Base-by-base conservation (phyloP, 176 grass and related monocot genomes). In the Echinochloa phyllopogon region DNA sequence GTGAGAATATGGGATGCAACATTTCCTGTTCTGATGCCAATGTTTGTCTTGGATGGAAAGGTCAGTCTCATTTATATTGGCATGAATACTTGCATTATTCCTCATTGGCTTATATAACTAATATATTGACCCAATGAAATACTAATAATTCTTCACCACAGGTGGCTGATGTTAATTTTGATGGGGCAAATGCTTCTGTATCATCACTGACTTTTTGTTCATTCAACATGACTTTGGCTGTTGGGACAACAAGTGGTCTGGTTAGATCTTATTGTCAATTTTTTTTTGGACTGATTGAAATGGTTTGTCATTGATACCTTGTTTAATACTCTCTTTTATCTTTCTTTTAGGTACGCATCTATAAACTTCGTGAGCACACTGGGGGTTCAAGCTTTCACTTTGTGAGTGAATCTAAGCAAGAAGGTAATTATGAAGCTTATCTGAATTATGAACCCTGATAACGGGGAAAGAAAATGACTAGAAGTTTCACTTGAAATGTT, bases 1-100 rank as follows among this genome's bases (percentile, higher is more conserved):
- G 91, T 98, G 87, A 95, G 89, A 98, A 91, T 98, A 79, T 98
- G 92, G 91, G 93, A 98, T 80, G 92, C 89, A 45, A 98, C 95
- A 56, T 92, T 90, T 93, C 91, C 95, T 67, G 60, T 98, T 85
- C 66, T 95, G 49, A 66, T 72, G 79, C 88, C 79, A 69, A 90
- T 98, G 87, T 98, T 93, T 92, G 85, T 92, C 64, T 88, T 98
- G 65, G 88, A 95, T 87, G 87, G 87, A 84, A 92, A 98, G 87
- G 95, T 95, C 67, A 87, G 72, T 73, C 29, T 87, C 42, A 48
- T 21, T 29, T 47, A 72, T 68, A 49, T 41, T n/a, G 45, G 43
- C 57, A 50, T 56, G 72, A 61, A 74, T 77, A 65, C 56, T 75
- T 68, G 77, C 10, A 2, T 69, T 69, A 27, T 55, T 53, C 36